Evolutionary conservation across 2,329 filamentous ascomycete species (phyloP).

Genomic region (Aulographum hederae): DNA sequence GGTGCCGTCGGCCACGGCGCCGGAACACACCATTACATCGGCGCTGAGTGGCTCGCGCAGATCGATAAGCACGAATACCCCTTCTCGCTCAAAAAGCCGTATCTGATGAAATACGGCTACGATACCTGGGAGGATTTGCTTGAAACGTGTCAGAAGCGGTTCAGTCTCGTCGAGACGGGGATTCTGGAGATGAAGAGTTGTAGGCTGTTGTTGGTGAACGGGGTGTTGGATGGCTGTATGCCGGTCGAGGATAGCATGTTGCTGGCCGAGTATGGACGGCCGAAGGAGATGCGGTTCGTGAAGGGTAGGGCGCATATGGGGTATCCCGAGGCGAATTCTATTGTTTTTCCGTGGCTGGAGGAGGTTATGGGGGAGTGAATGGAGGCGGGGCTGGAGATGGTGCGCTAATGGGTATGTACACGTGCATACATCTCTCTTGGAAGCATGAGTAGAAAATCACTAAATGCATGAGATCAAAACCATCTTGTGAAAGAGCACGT

Average conservation of each 20-base stretch:
- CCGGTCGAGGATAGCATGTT: conserved; percentile 50
- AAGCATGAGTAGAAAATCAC: too few species aligned
- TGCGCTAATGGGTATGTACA: too few species aligned
- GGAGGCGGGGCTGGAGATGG: too few species aligned
- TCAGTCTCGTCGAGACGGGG: conserved; percentile 41
- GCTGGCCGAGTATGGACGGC: conserved; percentile 43
- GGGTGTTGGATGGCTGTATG: conserved; percentile 24
- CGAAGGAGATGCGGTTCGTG: conserved; percentile 46
- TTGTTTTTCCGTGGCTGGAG: conserved; percentile 45
- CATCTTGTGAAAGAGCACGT: too few species aligned
- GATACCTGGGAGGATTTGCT: conserved; percentile 35
- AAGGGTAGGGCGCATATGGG: conserved; percentile 46
- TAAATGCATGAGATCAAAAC: too few species aligned
- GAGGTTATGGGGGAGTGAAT: conserved; percentile 34
- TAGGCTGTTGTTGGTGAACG: conserved; percentile 42
- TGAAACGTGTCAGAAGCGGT: conserved; percentile 37
- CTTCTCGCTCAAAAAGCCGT: conserved; percentile 26
- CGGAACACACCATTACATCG: conserved; percentile 43
- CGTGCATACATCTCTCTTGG: too few species aligned
- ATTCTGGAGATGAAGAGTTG: conserved; percentile 37
- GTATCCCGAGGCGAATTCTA: conserved; percentile 40
- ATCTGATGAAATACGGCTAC: conserved; percentile 32
- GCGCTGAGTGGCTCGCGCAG: conserved; percentile 38
- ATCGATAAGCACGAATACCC: conserved; percentile 51
- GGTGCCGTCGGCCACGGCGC: conserved; percentile 46